These are phyloP conservation scores for Tylopilus sp. DNA, from an alignment of 1,284 basidiomycete species.

Conservation along the genomic window DNA sequence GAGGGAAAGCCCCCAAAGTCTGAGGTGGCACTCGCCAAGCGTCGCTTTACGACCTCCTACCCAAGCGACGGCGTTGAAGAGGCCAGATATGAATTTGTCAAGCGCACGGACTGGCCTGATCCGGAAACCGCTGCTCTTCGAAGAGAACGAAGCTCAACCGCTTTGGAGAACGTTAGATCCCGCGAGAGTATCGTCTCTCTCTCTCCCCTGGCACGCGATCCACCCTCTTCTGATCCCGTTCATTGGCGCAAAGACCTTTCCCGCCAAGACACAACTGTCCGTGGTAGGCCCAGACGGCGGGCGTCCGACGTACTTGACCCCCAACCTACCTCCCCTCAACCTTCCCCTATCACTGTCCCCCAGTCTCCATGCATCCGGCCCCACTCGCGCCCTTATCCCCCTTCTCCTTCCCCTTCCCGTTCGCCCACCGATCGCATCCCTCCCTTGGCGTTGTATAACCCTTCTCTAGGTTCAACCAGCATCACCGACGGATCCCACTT, in stretches of 20 bases:
- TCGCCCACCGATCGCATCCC: constrained; percentile 38
- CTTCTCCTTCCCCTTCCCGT: constrained; percentile 49
- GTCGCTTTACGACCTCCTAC: constrained; percentile 43
- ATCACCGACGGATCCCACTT: constrained; percentile 3
- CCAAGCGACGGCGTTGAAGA: constrained; percentile 52
- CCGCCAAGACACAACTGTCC: constrained; percentile 39
- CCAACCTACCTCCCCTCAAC: constrained; percentile 16
- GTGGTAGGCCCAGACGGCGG: constrained; percentile 58
- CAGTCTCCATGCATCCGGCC: constrained; percentile 38
- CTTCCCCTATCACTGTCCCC: constrained; percentile 21
- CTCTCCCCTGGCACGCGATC: constrained; percentile 38
- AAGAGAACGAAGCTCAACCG: constrained; percentile 59
- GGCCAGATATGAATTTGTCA: constrained; percentile 72
- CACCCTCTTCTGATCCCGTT: constrained; percentile 40
- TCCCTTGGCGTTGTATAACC: constrained; percentile 28
- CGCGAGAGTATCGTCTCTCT: constrained; percentile 42
- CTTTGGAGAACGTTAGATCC: constrained; percentile 50
- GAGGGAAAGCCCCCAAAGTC: constrained; percentile 34
- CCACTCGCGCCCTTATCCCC: constrained; percentile 42
- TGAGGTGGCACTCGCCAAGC: constrained; percentile 32
- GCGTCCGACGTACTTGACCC: constrained; percentile 35
- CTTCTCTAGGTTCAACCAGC: constrained; percentile 9
- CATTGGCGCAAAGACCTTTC: constrained; percentile 49
- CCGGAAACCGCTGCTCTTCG: constrained; percentile 62
- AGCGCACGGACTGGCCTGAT: constrained; percentile 76